These are phyloP conservation scores for Ceratocystis alfenasii DNA, from an alignment of 2,329 filamentous ascomycete species.

Conservation along the genomic window DNA sequence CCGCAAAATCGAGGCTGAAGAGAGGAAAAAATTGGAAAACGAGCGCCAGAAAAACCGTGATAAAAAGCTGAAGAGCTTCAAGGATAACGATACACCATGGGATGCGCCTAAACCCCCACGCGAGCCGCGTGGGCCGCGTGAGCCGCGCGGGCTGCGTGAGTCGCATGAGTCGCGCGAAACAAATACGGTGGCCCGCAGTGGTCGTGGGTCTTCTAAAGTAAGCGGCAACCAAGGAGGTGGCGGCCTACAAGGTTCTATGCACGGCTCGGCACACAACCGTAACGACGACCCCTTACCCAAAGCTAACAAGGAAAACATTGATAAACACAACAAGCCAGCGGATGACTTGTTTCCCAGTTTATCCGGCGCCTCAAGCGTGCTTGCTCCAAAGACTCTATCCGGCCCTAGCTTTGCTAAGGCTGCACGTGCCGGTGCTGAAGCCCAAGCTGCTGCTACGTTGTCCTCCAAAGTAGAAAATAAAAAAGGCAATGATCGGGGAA, in stretches of 20 bases:
- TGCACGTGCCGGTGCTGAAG: conserved; percentile 21
- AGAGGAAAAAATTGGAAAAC: conserved; percentile 40
- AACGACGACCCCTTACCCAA: neutral
- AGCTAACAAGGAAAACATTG: neutral
- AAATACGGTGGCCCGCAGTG: conserved; percentile 28
- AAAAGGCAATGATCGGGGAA: neutral
- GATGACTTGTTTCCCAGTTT: conserved; percentile 17
- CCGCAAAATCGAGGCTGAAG: conserved; percentile 41
- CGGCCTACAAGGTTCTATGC: conserved; percentile 28
- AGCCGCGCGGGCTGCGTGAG: conserved; percentile 14
- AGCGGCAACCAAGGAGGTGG: conserved; percentile 28
- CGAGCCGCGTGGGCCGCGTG: too few relatives aligned
- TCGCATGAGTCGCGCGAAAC: conserved; percentile 25
- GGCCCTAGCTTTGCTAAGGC: conserved; percentile 20
- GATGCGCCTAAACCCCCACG: conserved; percentile 43
- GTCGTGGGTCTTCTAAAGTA: conserved; percentile 27
- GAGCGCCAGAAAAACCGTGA: conserved; percentile 50
- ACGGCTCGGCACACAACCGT: conserved; percentile 26
- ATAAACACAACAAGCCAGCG: neutral
- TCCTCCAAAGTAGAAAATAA: conserved; percentile 24
- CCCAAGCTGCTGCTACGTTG: conserved; percentile 24
- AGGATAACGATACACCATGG: conserved; percentile 43
- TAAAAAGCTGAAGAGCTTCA: conserved; percentile 48
- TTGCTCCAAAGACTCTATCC: conserved; percentile 12
- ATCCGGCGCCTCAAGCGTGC: conserved; percentile 9